Evolutionary conservation across 2,329 filamentous ascomycete species (phyloP).

Genomic region (Leptographium flavum): DNA sequence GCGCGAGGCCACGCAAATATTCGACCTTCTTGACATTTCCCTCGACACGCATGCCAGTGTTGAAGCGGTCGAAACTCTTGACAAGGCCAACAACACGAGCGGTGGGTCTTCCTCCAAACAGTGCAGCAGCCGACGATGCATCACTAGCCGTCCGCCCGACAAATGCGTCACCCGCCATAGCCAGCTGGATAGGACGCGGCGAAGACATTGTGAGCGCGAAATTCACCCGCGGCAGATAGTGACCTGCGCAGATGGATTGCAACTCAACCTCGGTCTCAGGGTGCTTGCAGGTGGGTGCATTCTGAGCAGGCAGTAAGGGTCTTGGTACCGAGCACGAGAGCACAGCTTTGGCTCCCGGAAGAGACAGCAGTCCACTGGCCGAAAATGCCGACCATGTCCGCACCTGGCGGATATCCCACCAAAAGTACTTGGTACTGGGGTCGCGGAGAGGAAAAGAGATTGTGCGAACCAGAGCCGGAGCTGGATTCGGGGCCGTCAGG

Average conservation of each 20-base stretch:
- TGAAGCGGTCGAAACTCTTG: constrained; percentile 87
- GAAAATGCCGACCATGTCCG: constrained; percentile 74
- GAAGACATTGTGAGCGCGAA: constrained; percentile 66
- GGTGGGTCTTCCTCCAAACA: constrained; percentile 31
- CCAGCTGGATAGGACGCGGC: constrained; percentile 42
- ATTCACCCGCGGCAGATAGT: constrained; percentile 80
- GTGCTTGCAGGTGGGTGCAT: constrained; percentile 38
- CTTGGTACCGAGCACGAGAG: constrained; percentile 55
- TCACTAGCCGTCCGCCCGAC: constrained; percentile 48
- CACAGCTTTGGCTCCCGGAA: constrained; percentile 59
- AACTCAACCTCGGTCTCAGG: constrained; percentile 70
- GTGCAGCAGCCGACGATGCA: constrained; percentile 37
- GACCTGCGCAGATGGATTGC: constrained; percentile 58
- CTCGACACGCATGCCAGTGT: constrained; percentile 83
- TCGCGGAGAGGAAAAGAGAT: constrained; percentile 55
- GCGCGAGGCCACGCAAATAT: constrained; percentile 75
- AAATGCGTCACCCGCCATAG: constrained; percentile 31
- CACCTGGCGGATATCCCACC: constrained; percentile 90
- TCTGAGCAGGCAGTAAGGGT: constrained; percentile 44
- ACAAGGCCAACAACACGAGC: constrained; percentile 52
- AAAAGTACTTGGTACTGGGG: constrained; percentile 67
- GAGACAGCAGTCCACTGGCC: constrained; percentile 51
- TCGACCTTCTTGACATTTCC: constrained; percentile 73
- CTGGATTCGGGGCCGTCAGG: constrained; percentile 66
- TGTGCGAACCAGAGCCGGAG: constrained; percentile 67